Conservation (phyloP, 768 basidiomycete species). For the Podaxis sp. region DNA sequence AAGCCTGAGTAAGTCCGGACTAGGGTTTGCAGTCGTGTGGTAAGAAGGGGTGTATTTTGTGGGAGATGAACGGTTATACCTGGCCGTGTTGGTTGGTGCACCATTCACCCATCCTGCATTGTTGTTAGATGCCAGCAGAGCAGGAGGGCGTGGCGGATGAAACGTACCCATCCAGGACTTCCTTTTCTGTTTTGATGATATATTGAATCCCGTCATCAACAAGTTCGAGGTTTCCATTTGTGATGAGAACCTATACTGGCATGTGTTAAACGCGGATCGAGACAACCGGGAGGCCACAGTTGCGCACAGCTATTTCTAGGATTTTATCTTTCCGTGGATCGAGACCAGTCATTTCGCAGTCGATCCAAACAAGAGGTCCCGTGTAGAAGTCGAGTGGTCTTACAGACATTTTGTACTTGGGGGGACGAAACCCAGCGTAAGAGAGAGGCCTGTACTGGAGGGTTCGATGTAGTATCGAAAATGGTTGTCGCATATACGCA, state of each 20-base stretch:
- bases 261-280: not conserved
- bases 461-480: not conserved
- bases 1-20: conserved; percentile 84
- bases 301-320: conserved; percentile 73
- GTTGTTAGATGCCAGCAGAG: not conserved
- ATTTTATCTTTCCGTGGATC: conserved; percentile 66
- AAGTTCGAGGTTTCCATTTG: conserved; percentile 76
- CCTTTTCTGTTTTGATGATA: conserved; percentile 73
- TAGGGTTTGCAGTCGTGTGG: conserved; percentile 26
- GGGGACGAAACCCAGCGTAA: conserved; percentile 4
- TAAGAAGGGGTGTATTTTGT: not conserved
- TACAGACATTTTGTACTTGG: conserved; percentile 14
- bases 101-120: conserved; percentile 81
- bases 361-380: conserved; percentile 80
- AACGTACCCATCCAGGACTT: conserved; percentile 63
- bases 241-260: conserved; percentile 70
- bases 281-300: not conserved
- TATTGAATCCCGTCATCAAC: conserved; percentile 83
- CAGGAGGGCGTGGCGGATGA: not conserved
- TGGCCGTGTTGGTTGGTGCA: conserved; percentile 79
- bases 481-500: conserved; percentile 1
- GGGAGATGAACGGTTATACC: conserved; percentile 37
- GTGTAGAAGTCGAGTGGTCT: conserved; percentile 39
- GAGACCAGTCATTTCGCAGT: conserved; percentile 88
- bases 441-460: not conserved